Evolutionary conservation across 495 filamentous ascomycete species (phyloP), one percentile per base, ranked within the genome.

Genomic region (Tuber brumale): DNA sequence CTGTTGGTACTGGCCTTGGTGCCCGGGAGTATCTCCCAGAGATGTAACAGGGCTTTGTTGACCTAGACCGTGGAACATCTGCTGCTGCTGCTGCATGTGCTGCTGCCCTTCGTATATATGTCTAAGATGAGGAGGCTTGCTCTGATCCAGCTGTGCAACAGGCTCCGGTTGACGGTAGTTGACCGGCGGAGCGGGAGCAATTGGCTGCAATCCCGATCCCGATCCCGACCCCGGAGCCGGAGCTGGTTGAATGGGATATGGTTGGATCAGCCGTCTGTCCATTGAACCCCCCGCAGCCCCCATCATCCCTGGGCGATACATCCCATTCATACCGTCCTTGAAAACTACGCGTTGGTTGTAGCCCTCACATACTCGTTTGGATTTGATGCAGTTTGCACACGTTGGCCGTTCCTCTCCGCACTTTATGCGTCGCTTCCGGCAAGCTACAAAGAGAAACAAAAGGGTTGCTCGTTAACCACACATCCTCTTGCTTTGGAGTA

Each of bases 371-470:
- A 91, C 87, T 18, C 95, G 90, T 84, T 95, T 97, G 18, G 95
- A 97, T 82, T 97, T 97, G 84, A 94, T 89, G 85, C 95, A 99
- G 83, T 98, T 94, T 76, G 88, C 89, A 85, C 95, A 98, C 23
- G 89, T 94, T 70, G 95, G 95, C 74, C 93, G 92, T 83, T 95
- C 94, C 83, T 98, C 95, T 72, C 95, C 95, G 83, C 95, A 99
- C 85, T 99, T 99, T 83, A 99, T 98, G 71, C 95, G 92, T 31
- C 95, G 90, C 84, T 91, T 94, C 72, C 95, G 92, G 86, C 95
- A 99, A 72, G 95, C 93, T 96, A 81, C 35, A 76, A 76, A 42
- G 19, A 35, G 14, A 66, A 66, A 12, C 35, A 66, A 66, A 31
- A 18, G 14, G 0, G 14, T 35, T 18, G 70, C 73, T 19, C 23